These are phyloP conservation scores for Neurospora tetrasperma DNA, from an alignment of 495 filamentous ascomycete genomes.

Conservation along the genomic window DNA sequence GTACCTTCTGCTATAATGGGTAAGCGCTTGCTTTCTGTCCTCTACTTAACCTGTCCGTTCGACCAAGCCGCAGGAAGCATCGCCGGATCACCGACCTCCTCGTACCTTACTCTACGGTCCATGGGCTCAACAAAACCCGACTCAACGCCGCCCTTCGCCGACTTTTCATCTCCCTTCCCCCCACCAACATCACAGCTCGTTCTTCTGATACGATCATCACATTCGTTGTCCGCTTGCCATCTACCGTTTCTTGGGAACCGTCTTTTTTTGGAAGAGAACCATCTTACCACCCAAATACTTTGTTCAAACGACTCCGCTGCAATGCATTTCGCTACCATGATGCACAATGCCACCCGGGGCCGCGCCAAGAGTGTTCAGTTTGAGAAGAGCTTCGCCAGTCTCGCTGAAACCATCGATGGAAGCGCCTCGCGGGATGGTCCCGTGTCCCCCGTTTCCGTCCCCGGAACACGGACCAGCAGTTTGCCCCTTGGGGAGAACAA, in stretches of 20 bases:
- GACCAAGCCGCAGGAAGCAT: conserved; percentile 19
- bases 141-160: conserved; percentile 1
- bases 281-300: conserved; percentile 29
- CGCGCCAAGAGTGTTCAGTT: conserved; percentile 39
- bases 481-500: conserved; percentile 17
- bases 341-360: conserved; percentile 30
- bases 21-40: conserved; percentile 33
- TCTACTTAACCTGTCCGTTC: conserved; percentile 18
- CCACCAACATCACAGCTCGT: conserved; percentile 12
- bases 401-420: conserved; percentile 12
- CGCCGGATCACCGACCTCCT: conserved; percentile 15
- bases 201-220: conserved; percentile 10
- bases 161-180: conserved; percentile 5
- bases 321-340: conserved; percentile 34
- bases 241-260: conserved; percentile 30
- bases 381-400: conserved; percentile 25
- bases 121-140: conserved; percentile 7
- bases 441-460: conserved; percentile 12
- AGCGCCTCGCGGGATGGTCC: conserved; percentile 13
- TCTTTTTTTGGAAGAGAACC: conserved; percentile 15
- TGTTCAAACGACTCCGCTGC: conserved; percentile 17
- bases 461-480: conserved; percentile 27
- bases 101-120: conserved; percentile 11
- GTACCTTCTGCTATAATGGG: conserved; percentile 31
- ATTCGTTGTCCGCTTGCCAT: conserved; percentile 15